phyloP scores from a whole-genome alignment of 2,329 filamentous ascomycete species.

The Pleurostoma richardsiae region DNA sequence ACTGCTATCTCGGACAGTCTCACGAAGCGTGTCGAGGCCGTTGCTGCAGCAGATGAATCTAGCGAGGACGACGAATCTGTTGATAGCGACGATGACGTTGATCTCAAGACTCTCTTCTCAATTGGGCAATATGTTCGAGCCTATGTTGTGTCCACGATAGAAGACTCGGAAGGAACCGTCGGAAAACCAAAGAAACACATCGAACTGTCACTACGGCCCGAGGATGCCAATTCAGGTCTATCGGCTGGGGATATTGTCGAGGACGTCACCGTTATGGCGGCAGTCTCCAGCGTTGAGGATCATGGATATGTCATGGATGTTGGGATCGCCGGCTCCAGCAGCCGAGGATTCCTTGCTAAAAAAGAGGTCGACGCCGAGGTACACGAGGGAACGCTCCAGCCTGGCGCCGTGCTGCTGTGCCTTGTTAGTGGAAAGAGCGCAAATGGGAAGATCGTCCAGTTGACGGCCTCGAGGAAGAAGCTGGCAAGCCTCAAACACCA shows the following conservation, averaged over 20 bases:
- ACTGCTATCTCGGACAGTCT: slow-evolving; percentile 84
- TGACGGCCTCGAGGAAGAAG: slow-evolving; percentile 69
- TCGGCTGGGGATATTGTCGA: slow-evolving; percentile 66
- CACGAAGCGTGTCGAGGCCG: slow-evolving; percentile 69
- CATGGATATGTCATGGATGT: slow-evolving; percentile 93
- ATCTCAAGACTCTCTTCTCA: slow-evolving; percentile 70
- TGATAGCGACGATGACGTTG: slow-evolving; percentile 53
- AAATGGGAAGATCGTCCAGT: slow-evolving; percentile 79
- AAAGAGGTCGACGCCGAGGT: slow-evolving; percentile 70
- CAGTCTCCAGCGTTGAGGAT: slow-evolving; percentile 88
- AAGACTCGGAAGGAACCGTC: slow-evolving; percentile 46
- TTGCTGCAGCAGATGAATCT: slow-evolving; percentile 48
- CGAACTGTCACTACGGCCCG: slow-evolving; percentile 79
- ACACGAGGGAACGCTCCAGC: slow-evolving; percentile 64
- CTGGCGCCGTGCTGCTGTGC: slow-evolving; percentile 81
- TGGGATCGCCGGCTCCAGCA: slow-evolving; percentile 61
- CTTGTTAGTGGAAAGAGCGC: slow-evolving; percentile 70
- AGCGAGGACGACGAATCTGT: slow-evolving; percentile 49
- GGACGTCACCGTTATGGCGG: slow-evolving; percentile 79
- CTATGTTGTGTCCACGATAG: slow-evolving; percentile 73
- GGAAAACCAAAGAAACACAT: slow-evolving; percentile 74
- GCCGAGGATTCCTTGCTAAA: slow-evolving; percentile 80
- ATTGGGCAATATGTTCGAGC: slow-evolving; percentile 86
- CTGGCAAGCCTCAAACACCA: slow-evolving; percentile 62
- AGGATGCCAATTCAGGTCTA: slow-evolving; percentile 72